phyloP scores from a whole-genome alignment of 108 stramenopile genomes.

The Fistulifera pelliculosa region DNA sequence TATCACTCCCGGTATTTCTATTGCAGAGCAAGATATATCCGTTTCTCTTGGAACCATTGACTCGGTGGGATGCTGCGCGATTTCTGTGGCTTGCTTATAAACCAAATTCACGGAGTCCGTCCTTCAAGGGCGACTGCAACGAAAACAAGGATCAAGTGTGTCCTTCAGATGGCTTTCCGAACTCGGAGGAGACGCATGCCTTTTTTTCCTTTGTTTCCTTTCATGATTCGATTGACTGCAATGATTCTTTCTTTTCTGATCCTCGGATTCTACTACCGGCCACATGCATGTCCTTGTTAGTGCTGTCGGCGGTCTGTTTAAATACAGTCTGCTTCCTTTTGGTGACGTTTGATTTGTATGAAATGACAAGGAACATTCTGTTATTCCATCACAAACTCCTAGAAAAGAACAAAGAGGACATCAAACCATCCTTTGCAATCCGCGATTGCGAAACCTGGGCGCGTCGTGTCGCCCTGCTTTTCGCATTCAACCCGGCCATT shows the following conservation, averaged over 20 bases:
- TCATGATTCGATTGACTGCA: constrained; percentile 38
- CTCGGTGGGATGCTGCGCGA: constrained; percentile 79
- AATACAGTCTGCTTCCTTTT: constrained; percentile 50
- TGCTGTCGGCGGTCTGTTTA: constrained; percentile 36
- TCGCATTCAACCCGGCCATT: constrained; percentile 70
- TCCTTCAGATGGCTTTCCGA: constrained; percentile 11
- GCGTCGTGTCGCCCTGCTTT: constrained; percentile 25
- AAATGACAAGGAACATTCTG: constrained; percentile 29
- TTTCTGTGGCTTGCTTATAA: constrained; percentile 53
- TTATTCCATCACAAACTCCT: neutral
- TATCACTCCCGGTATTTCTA: constrained; percentile 6
- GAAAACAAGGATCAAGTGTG: constrained; percentile 3
- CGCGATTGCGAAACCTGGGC: constrained; percentile 6
- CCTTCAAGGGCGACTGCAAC: neutral
- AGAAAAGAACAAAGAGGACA: neutral
- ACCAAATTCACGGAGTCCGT: constrained; percentile 43
- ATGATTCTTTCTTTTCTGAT: constrained; percentile 15
- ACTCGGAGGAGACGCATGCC: constrained; percentile 77
- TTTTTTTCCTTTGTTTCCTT: constrained; percentile 74
- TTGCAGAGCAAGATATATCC: constrained; percentile 22
- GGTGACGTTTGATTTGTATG: constrained; percentile 42
- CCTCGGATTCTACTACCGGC: constrained; percentile 34
- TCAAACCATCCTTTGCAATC: neutral
- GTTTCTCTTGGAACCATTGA: constrained; percentile 55
- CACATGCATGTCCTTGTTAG: constrained; percentile 53